Base-by-base conservation (phyloP, 1,139 yeast species). In the Yamadazyma kanchanaburiensis region DNA sequence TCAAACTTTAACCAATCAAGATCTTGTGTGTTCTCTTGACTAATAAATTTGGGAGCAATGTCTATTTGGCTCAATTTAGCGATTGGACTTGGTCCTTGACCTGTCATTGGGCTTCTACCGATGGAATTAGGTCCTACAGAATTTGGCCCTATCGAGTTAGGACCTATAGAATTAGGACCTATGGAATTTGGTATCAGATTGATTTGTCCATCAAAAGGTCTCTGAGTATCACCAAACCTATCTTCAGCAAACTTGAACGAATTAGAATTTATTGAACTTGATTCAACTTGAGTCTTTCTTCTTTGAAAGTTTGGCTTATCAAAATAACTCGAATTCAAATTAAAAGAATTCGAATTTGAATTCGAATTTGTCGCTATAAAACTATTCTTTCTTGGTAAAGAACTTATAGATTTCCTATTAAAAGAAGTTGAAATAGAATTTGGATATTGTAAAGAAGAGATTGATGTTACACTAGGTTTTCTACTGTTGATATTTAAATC, bases 1-100 rank as follows among this genome's bases (percentile, higher is more conserved):
- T 66, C 74, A 45, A 68, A 68, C 43, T 66, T 67, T 36, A 68
- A 54, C 74, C 74, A 68, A 37, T 67, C 74, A 31, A 68, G 55
- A 41, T 67, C 73, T 26, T 42, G 46, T 8, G 46, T 42, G 3
- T 34, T 15, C 20, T 29, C 28, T n/a, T n/a, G n/a, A n/a, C n/a
- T n/a, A n/a, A n/a, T n/a, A n/a, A n/a, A n/a, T n/a, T n/a, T n/a
- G n/a, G n/a, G n/a, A n/a, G n/a, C n/a, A n/a, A n/a, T n/a, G n/a
- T n/a, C n/a, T n/a, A n/a, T n/a, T n/a, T n/a, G n/a, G n/a, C n/a
- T n/a, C n/a, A n/a, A n/a, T n/a, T n/a, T n/a, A n/a, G n/a, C n/a
- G n/a, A n/a, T n/a, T n/a, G n/a, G n/a, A n/a, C n/a, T n/a, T n/a
- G n/a, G n/a, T n/a, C n/a, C n/a, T n/a, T n/a, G n/a, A n/a, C n/a